Percentiles rank a stretch among this genome's conserved stretches.
These are phyloP conservation scores for Phytophthora foliorum DNA, from an alignment of 352 stramenopile genomes.

Conservation along the genomic window DNA sequence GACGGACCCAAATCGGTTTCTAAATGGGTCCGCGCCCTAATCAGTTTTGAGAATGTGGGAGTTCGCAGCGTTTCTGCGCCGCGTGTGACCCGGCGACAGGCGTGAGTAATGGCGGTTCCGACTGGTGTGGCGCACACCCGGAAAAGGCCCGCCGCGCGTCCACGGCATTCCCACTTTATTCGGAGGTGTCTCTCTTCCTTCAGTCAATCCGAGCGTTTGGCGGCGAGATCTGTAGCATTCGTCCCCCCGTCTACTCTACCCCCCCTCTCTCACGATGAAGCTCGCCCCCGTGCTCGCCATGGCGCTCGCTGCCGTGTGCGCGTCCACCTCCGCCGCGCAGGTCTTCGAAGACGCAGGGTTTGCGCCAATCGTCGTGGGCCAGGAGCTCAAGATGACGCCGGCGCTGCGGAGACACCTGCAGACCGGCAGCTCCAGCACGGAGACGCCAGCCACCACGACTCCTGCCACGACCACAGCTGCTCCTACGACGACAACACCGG, in stretches of 20 bases:
- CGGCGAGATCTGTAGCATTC: constrained; percentile 19
- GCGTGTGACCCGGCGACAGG: constrained; percentile 6
- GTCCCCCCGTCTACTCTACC: constrained; percentile 33
- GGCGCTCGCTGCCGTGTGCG: constrained; percentile 32
- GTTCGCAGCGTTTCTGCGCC: not conserved
- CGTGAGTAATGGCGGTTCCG: constrained; percentile 26
- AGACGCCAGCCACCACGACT: constrained; percentile 27
- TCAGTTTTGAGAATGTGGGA: not conserved
- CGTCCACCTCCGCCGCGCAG: constrained; percentile 18
- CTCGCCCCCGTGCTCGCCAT: constrained; percentile 37
- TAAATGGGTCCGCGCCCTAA: constrained; percentile 1
- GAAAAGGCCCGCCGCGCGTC: not conserved
- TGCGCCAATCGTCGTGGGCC: constrained; percentile 16
- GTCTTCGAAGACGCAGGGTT: constrained; percentile 30
- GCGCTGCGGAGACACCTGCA: constrained; percentile 34
- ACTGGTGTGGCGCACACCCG: constrained; percentile 4
- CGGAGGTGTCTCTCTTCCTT: constrained; percentile 27
- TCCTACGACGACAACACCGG: constrained; percentile 18
- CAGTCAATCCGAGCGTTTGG: constrained; percentile 18
- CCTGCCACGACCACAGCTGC: constrained; percentile 24
- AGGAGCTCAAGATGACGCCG: constrained; percentile 28
- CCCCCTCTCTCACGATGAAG: constrained; percentile 40
- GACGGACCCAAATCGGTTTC: not conserved
- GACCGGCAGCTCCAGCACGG: constrained; percentile 24
- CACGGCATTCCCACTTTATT: constrained; percentile 44